phyloP scores from a whole-genome alignment of 371 early-diverging fungal species.

The Thermomucor indicae-seudaticae region DNA sequence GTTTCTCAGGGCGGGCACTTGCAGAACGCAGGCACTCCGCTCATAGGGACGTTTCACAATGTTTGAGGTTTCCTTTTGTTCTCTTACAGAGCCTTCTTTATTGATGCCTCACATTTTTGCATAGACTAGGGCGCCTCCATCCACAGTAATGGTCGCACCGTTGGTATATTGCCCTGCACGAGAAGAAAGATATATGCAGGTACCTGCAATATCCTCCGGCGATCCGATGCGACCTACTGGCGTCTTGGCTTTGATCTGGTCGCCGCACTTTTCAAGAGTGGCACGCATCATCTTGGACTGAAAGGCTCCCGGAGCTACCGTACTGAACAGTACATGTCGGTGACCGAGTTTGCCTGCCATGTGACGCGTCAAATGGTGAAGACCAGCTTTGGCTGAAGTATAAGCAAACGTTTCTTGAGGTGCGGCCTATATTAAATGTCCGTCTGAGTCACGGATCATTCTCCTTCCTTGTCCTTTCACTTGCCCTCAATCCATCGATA shows the following conservation, averaged over 20 bases:
- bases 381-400: constrained; percentile 72
- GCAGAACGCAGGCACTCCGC: no score
- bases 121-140: not conserved
- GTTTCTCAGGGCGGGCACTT: not conserved
- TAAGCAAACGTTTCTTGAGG: constrained; percentile 61
- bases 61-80: not conserved
- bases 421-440: constrained; percentile 13
- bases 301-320: constrained; percentile 86
- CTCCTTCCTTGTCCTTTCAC: not conserved
- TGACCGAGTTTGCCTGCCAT: constrained; percentile 61
- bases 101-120: not conserved
- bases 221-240: constrained; percentile 74
- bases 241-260: constrained; percentile 46
- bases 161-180: not conserved
- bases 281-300: constrained; percentile 82
- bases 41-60: no score
- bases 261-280: constrained; percentile 54
- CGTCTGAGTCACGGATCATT: not conserved
- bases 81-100: not conserved
- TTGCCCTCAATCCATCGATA: constrained; percentile 56
- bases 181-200: not conserved
- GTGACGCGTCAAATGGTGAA: constrained; percentile 68
- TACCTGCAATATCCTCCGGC: not conserved
- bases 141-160: not conserved
- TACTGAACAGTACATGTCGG: constrained; percentile 71